phyloP scores from a whole-genome alignment of 768 basidiomycete genomes.

The Trametes cubensis region DNA sequence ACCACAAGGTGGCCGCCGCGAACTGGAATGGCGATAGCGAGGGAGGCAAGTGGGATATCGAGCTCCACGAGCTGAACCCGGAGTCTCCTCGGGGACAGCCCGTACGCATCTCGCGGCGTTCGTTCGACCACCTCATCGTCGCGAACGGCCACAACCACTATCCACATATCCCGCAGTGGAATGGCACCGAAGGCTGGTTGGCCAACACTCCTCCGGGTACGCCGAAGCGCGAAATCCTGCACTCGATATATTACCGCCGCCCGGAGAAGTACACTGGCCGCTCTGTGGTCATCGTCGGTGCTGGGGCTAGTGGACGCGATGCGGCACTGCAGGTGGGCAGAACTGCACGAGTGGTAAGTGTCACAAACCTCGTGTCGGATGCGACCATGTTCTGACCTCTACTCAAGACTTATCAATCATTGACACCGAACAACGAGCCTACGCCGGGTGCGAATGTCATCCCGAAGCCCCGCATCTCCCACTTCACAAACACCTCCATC shows the following conservation, averaged over 20 bases:
- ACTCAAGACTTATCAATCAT: constrained; percentile 40
- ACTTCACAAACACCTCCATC: constrained; percentile 48
- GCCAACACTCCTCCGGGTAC: constrained; percentile 28
- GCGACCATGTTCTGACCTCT: neutral
- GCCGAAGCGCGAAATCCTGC: constrained; percentile 44
- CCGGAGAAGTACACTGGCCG: constrained; percentile 46
- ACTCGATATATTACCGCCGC: constrained; percentile 57
- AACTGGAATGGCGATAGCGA: constrained; percentile 46
- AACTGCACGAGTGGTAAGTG: constrained; percentile 45
- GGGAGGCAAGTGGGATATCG: constrained; percentile 49
- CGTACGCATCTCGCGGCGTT: constrained; percentile 1
- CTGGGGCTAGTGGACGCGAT: constrained; percentile 51
- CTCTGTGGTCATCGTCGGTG: constrained; percentile 54
- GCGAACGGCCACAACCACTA: constrained; percentile 60
- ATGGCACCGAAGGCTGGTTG: constrained; percentile 54
- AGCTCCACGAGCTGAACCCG: constrained; percentile 29
- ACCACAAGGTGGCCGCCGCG: constrained; percentile 46
- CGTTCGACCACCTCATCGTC: constrained; percentile 57
- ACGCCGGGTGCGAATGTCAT: constrained; percentile 30
- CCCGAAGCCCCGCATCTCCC: constrained; percentile 47
- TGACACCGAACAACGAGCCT: constrained; percentile 28
- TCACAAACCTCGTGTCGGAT: neutral
- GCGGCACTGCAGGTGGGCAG: constrained; percentile 45
- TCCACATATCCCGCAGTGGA: constrained; percentile 48
- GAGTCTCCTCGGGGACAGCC: neutral